Base-by-base conservation (phyloP, 106 monocot species). In the Dioscorea dumetorum region DNA sequence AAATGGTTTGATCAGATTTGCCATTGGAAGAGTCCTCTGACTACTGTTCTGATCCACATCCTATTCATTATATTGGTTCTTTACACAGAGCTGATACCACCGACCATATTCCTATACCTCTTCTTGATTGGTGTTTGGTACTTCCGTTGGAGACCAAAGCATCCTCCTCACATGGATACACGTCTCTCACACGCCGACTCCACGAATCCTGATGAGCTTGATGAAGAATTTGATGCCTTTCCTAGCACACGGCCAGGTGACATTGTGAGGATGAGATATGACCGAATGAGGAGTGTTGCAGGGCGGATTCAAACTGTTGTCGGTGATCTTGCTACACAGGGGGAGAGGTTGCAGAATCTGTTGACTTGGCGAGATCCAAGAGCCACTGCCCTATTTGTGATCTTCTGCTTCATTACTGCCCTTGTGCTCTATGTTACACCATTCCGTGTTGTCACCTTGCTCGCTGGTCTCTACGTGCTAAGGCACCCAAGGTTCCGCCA, bases 141-240 rank as follows among this genome's bases (percentile, higher is more conserved):
- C 67, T 67, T 49, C 21, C 67, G 67, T 2, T 67, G 48, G 48
- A 41, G 67, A n/a, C 67, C 67, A 11, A 41, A 50, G 41, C 20
- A 67, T 12, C 67, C 67, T 49, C 67, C 67, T 52, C 50, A 67
- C 49, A 51, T 67, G 67, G 49, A 67, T 22, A 67, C 67, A 24
- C 41, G 49, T 11, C 41, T 67, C 15, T 67, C 67, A 19, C 67
- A 67, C 0, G 67, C 67, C 0, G 67, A 67, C 1, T 22, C 48
- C 8, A 50, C 49, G 3, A 49, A 51, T 12, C 67, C 67, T 24
- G 50, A 67, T 67, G 67, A 67, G 21, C 24, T 67, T 10, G 67
- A 49, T 24, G 50, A 67, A 15, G 67, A 67, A 31, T 67, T 61
- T 23, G 61, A 61, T 61, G 28, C 61, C 10, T 61, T 61, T 22